These are phyloP conservation scores for Talaromyces sp. DNA, from an alignment of 2,329 filamentous ascomycete species.

Conservation along the genomic window DNA sequence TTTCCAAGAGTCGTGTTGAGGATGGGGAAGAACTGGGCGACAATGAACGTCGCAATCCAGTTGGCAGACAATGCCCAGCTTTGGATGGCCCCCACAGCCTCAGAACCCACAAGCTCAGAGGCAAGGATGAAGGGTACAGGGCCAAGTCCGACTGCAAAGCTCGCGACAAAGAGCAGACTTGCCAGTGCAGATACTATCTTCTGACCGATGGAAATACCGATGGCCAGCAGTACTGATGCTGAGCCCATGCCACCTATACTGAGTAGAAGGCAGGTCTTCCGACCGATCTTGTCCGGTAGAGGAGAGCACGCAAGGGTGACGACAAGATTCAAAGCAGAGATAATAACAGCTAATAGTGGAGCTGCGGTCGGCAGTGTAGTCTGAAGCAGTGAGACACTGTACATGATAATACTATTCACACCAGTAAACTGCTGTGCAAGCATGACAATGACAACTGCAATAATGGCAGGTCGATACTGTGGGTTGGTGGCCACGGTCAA, in stretches of 20 bases:
- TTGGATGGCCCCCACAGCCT: constrained; percentile 88
- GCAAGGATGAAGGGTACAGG: constrained; percentile 94
- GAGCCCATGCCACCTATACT: constrained; percentile 82
- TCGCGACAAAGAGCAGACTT: constrained; percentile 80
- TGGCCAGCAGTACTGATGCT: constrained; percentile 70
- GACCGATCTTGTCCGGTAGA: constrained; percentile 79
- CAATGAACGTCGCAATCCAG: constrained; percentile 85
- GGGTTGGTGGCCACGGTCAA: constrained; percentile 62
- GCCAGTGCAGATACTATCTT: constrained; percentile 76
- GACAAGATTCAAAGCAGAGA: constrained; percentile 80
- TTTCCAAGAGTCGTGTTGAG: constrained; percentile 72
- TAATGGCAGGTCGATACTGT: constrained; percentile 67
- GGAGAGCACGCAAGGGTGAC: constrained; percentile 79
- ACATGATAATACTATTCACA: constrained; percentile 98
- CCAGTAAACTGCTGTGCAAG: constrained; percentile 87
- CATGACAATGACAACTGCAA: constrained; percentile 88
- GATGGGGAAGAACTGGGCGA: constrained; percentile 92
- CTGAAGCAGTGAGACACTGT: constrained; percentile 84
- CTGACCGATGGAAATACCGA: constrained; percentile 71
- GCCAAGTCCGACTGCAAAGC: constrained; percentile 85
- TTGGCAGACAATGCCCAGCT: constrained; percentile 83
- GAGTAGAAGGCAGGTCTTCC: constrained; percentile 77
- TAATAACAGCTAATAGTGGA: constrained; percentile 77
- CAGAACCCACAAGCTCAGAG: constrained; percentile 82
- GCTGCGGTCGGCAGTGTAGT: constrained; percentile 78